Evolutionary conservation across 2,329 filamentous ascomycete genomes (phyloP), one percentile per base, ranked within the genome.

Genomic region (Rutstroemia sp.): DNA sequence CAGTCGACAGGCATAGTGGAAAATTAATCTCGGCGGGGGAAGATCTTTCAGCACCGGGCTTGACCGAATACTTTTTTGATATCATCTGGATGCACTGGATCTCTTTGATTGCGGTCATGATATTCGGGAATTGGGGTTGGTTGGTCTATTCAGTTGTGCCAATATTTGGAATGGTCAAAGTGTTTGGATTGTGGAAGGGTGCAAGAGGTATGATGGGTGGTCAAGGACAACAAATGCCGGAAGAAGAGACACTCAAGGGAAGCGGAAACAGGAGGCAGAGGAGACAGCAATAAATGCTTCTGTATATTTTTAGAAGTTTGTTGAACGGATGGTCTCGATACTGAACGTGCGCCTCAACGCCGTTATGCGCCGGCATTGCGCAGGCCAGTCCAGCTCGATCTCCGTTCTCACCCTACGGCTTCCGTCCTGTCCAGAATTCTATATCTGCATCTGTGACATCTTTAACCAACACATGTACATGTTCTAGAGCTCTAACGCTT

Each of bases 51-150:
- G 89, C 90, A 9, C 81, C 86, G 37, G 94, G 94, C 4, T 75
- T 99, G 76, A 97, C 92, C 10, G 94, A 96, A 74, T 97, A 95
- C 77, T 89, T 97, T 87, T 99, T 95, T 80, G 94, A 99, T 73
- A 82, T 96, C 50, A 77, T 96, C 53, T 97, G 96, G 82, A 90
- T 95, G 75, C 96, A 91, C 0, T 96, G 92, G 86, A 84, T 82
- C 10, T 88, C 85, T 54, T 76, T 89, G 42, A 73, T 86, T 8
- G 71, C 87, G n/a, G 91, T 86, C 14, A 79, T 87, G 16, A 61
- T 95, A 27, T 81, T 92, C 48, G 94, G 94, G 4, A 91, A 96
- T 70, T 86, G 86, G 75, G 88, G 76, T 3, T 89, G 86, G 86
- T 82, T 82, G 76, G 62, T 83, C 38, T 88, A 80, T 71, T 55